Conservation (phyloP, 2,329 filamentous ascomycete species). For the Fusarium sp. region DNA sequence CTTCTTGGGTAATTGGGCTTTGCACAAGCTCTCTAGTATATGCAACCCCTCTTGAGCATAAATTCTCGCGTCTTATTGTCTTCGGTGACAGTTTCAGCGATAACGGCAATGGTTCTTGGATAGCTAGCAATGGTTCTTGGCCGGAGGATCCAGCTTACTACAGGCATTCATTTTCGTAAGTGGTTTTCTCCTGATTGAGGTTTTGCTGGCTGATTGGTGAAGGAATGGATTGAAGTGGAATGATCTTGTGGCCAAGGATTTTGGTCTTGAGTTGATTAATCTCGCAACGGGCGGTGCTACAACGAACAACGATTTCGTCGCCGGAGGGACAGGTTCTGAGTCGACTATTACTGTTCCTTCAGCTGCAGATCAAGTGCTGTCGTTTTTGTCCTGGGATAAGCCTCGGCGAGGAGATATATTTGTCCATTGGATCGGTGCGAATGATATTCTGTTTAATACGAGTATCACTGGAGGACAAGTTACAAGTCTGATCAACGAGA, state of each 20-base stretch:
- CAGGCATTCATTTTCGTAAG: conserved; percentile 28
- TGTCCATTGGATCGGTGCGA: conserved; percentile 32
- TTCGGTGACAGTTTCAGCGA: conserved; percentile 39
- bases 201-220: accelerated
- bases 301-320: conserved; percentile 21
- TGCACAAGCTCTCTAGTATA: background rate
- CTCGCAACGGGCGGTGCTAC: conserved; percentile 29
- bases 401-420: conserved; percentile 11
- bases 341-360: conserved; percentile 27
- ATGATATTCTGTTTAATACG: conserved; percentile 31
- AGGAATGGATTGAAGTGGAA: conserved; percentile 31
- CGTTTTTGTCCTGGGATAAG: conserved; percentile 12
- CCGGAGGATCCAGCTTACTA: conserved; percentile 33
- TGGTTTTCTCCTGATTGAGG: accelerated
- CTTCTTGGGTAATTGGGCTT: background rate
- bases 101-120: conserved; percentile 33
- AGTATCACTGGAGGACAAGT: conserved; percentile 25
- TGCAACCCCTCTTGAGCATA: background rate
- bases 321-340: conserved; percentile 22
- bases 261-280: conserved; percentile 24
- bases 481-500: conserved; percentile 14
- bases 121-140: conserved; percentile 31
- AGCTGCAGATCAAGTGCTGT: conserved; percentile 14
- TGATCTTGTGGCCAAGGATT: conserved; percentile 7
- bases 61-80: conserved; percentile 13